These are phyloP conservation scores for Wickerhamomyces xylosicus DNA, from an alignment of 805 yeast species.

Conservation along the genomic window DNA sequence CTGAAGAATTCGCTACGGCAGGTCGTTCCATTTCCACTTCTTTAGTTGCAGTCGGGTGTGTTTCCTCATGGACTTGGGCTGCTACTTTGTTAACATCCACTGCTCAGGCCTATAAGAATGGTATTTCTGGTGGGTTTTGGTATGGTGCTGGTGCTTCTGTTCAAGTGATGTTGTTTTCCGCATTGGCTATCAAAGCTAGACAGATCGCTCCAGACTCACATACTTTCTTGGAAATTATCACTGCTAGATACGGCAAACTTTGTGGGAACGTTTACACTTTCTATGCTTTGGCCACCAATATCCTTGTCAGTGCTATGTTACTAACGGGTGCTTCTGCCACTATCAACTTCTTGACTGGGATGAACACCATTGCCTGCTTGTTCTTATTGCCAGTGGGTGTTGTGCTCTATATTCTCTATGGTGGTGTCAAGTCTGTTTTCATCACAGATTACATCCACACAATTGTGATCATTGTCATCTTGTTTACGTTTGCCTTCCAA, in stretches of 20 bases:
- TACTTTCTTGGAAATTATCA: conserved; percentile 79
- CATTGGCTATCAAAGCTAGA: conserved; percentile 81
- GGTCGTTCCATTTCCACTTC: conserved; percentile 84
- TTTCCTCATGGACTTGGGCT: conserved; percentile 93
- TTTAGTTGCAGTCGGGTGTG: conserved; percentile 81
- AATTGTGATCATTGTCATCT: conserved; percentile 65
- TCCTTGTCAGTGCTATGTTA: conserved; percentile 87
- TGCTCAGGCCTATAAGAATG: conserved; percentile 68
- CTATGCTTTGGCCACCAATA: conserved; percentile 81
- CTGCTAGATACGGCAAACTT: conserved; percentile 66
- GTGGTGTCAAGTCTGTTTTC: conserved; percentile 79
- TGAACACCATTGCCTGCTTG: conserved; percentile 73
- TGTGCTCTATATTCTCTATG: conserved; percentile 62
- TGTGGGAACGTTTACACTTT: conserved; percentile 65
- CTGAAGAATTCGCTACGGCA: conserved; percentile 91
- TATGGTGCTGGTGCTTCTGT: conserved; percentile 91
- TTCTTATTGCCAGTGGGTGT: conserved; percentile 78
- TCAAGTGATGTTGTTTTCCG: conserved; percentile 79
- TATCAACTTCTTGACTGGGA: conserved; percentile 71
- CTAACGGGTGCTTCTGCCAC: conserved; percentile 87
- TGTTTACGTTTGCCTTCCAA: conserved; percentile 72
- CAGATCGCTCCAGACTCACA: conserved; percentile 88
- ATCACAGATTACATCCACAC: conserved; percentile 77
- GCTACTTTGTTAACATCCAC: conserved; percentile 68
- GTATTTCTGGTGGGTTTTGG: conserved; percentile 56